Percentiles rank a stretch among this genome's conserved stretches.
These are phyloP conservation scores for Cutaneotrichosporon sp. DNA, from an alignment of 1,284 basidiomycete genomes.

Conservation along the genomic window DNA sequence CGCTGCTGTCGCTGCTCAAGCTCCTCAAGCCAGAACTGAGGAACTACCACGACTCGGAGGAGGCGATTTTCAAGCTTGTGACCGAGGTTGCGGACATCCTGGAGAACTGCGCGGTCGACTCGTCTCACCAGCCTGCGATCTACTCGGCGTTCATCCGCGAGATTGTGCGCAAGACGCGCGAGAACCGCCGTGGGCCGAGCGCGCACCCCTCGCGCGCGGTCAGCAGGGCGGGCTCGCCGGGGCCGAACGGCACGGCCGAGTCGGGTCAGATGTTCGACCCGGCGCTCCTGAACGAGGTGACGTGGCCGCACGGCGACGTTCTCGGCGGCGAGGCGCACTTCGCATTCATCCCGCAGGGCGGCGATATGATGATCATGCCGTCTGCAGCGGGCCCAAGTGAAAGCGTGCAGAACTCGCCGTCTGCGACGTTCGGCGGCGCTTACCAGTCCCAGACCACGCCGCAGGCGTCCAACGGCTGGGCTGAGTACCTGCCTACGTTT, in stretches of 20 bases:
- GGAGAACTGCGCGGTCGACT: slow-evolving; percentile 69
- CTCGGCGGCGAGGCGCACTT: slow-evolving; percentile 40
- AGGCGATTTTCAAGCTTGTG: slow-evolving; percentile 44
- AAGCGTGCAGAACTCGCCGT: slow-evolving; percentile 43
- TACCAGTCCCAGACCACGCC: slow-evolving; percentile 27
- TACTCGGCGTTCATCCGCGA: slow-evolving; percentile 83
- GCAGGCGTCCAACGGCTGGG: slow-evolving; percentile 40
- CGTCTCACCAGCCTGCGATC: slow-evolving; percentile 76
- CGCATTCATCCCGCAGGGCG: slow-evolving; percentile 48
- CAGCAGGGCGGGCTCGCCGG: slow-evolving; percentile 20
- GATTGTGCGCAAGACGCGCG: slow-evolving; percentile 56
- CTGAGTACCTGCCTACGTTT: slow-evolving; percentile 49
- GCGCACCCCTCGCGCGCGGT: slow-evolving; percentile 24
- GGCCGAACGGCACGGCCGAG: slow-evolving; percentile 10
- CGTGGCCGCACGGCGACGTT: slow-evolving; percentile 39
- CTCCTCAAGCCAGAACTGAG: slow-evolving; percentile 57
- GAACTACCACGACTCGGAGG: slow-evolving; percentile 47
- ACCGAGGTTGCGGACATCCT: slow-evolving; percentile 77
- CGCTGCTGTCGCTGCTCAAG: slow-evolving; percentile 78
- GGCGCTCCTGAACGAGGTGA: slow-evolving; percentile 35
- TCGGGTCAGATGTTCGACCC: slow-evolving; percentile 41
- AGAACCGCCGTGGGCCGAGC: slow-evolving; percentile 28
- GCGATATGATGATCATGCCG: slow-evolving; percentile 52
- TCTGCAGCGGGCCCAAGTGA: slow-evolving; percentile 47
- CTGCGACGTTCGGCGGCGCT: slow-evolving; percentile 18